Conservation (phyloP, 2,329 filamentous ascomycete species). For the Colletotrichum brevisporum region DNA sequence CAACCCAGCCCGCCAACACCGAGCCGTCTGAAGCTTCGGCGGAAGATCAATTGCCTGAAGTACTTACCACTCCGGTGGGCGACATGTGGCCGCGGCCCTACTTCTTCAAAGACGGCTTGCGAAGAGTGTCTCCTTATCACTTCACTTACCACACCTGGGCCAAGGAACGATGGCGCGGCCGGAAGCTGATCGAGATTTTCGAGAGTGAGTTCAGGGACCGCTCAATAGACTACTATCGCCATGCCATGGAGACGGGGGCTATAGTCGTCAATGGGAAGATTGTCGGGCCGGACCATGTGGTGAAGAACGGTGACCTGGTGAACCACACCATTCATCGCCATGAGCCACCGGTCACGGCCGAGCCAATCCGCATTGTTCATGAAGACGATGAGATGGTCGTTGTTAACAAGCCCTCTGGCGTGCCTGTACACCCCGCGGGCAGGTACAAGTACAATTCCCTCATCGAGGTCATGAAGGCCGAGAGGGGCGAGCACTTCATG, state of each 20-base stretch:
- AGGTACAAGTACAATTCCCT: slow-evolving; percentile 97
- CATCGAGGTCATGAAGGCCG: slow-evolving; percentile 90
- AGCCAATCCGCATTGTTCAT: slow-evolving; percentile 85
- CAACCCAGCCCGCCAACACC: slow-evolving; percentile 1
- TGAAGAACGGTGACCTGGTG: slow-evolving; percentile 92
- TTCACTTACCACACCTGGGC: slow-evolving; percentile 96
- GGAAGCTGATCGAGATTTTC: slow-evolving; percentile 88
- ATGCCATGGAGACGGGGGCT: slow-evolving; percentile 83
- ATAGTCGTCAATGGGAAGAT: slow-evolving; percentile 85
- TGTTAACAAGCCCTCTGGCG: slow-evolving; percentile 95
- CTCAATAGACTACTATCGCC: slow-evolving; percentile 86
- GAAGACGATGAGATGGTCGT: slow-evolving; percentile 95
- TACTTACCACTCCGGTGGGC: slow-evolving; percentile 51
- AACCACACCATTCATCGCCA: slow-evolving; percentile 96
- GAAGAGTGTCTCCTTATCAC: slow-evolving; percentile 88
- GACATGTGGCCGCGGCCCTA: slow-evolving; percentile 76
- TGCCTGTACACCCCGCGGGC: slow-evolving; percentile 95
- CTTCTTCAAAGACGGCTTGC: slow-evolving; percentile 85
- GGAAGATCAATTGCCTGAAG: slow-evolving; percentile 33
- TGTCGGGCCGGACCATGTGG: slow-evolving; percentile 76
- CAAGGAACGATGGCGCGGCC: slow-evolving; percentile 92
- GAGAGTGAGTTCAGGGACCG: slow-evolving; percentile 92
- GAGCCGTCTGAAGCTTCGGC: slow-evolving; percentile 8
- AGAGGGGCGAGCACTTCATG: slow-evolving; percentile 70
- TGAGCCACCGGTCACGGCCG: slow-evolving; percentile 90